Conservation (phyloP, 208 protist genomes). For the Balamuthia mandrillaris region DNA sequence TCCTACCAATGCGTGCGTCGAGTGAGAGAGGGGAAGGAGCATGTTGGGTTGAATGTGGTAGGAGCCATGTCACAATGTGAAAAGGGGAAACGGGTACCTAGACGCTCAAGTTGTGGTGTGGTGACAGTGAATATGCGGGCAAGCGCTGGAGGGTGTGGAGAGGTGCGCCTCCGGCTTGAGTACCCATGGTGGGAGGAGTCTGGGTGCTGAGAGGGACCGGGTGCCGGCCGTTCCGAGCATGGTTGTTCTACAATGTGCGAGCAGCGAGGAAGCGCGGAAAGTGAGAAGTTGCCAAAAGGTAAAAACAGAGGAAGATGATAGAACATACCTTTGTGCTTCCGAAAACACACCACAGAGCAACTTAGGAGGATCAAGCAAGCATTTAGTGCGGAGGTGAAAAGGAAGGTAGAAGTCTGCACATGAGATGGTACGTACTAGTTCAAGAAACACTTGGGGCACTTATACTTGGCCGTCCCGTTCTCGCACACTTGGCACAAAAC, state of each 20-base stretch:
- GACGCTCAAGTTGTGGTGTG: no score
- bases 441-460: not conserved
- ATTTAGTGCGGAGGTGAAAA: no score
- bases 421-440: not conserved
- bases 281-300: no score
- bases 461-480: not conserved
- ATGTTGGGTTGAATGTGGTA: no score
- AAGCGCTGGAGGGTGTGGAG: not conserved
- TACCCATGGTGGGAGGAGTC: not conserved
- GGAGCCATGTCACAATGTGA: no score
- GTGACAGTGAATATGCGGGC: no score
- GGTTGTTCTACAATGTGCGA: not conserved
- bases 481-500: not conserved
- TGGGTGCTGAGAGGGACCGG: not conserved
- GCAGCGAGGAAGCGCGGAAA: no score
- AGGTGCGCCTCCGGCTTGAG: not conserved
- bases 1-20: not conserved
- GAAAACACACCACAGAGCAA: conserved; percentile 7
- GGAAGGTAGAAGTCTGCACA: not conserved
- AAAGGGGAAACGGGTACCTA: no score
- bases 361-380: no score
- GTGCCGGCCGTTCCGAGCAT: not conserved
- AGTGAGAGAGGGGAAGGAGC: not conserved
- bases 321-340: conserved; percentile 23
- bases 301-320: not conserved